Base-by-base conservation (phyloP, 2,329 filamentous ascomycete species). In the Curvularia eragrostidis region DNA sequence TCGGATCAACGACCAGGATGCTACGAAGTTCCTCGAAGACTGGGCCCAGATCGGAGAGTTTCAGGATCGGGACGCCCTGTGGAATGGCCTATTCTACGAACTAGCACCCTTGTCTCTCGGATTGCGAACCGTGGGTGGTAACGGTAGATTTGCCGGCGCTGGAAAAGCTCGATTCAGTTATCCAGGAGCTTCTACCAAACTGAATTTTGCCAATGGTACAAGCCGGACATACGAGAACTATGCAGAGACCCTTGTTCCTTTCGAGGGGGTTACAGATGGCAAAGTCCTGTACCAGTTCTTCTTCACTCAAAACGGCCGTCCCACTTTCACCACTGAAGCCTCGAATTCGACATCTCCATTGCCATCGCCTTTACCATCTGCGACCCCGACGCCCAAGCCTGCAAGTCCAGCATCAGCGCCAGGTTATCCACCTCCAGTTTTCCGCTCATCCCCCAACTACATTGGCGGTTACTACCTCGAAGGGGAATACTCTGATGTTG, bases 51-150 rank as follows among this genome's bases (percentile, higher is more conserved):
- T 75, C 51, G 82, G 83, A 52, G 76, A 72, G 24, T 78, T 82
- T 30, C 85, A 87, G 61, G 85, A 87, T 61, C 78, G 78, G 1
- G 85, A 87, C 73, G 84, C 84, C 23, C 76, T 85, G 60, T 88
- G 82, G 72, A 82, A 82, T 69, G 79, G 79, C 53, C 63, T 81
- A 9, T 82, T 82, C 64, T 81, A 81, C 58, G 71, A 78, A 26
- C 71, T 81, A 15, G 77, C 78, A 0, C 74, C 76, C 13, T 80
- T 26, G 34, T n/a, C 36, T 39, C 13, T 39, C 8, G 36, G 36
- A 34, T 9, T 15, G 8, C 6, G 28, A 8, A 12, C 7, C 3
- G 28, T 30, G 30, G 30, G 30, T 15, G 10, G 12, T 34, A 12
- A 15, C 12, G 8, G 7, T 15, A 15, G 30, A 15, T 34, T 34